These are phyloP conservation scores for Discostella pseudostelligera DNA, from an alignment of 108 stramenopile species.

Conservation along the genomic window DNA sequence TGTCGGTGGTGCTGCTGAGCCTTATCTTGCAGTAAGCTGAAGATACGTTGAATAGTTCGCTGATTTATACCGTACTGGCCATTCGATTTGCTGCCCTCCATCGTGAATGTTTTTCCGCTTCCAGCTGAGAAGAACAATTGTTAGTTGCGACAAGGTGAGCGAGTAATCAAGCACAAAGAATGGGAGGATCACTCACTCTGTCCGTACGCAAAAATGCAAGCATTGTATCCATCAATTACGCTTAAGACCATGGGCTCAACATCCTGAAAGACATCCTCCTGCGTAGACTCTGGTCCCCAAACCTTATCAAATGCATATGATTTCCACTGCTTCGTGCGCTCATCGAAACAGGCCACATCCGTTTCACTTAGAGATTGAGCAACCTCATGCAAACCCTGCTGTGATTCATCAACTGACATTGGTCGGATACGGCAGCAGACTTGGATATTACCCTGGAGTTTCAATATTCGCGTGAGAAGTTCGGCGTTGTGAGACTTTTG, in stretches of 20 bases:
- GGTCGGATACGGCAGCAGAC: slow-evolving; percentile 91
- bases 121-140: slow-evolving; percentile 47
- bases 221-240: slow-evolving; percentile 97
- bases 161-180: neutral
- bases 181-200: slow-evolving; percentile 73
- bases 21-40: slow-evolving; percentile 72
- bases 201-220: slow-evolving; percentile 99
- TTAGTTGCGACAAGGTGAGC: neutral
- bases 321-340: slow-evolving; percentile 80
- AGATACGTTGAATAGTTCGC: slow-evolving; percentile 87
- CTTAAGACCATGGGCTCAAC: slow-evolving; percentile 91
- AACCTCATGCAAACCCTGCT: slow-evolving; percentile 63
- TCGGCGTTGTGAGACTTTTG: slow-evolving; percentile 88
- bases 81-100: slow-evolving; percentile 79
- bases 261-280: slow-evolving; percentile 91
- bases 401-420: slow-evolving; percentile 68
- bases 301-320: slow-evolving; percentile 92
- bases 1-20: slow-evolving; percentile 59
- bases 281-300: slow-evolving; percentile 89
- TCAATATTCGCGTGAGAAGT: slow-evolving; percentile 83
- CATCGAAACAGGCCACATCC: slow-evolving; percentile 86
- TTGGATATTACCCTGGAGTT: slow-evolving; percentile 89
- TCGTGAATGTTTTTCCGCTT: slow-evolving; percentile 87
- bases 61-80: slow-evolving; percentile 81
- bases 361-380: slow-evolving; percentile 87